phyloP scores from a whole-genome alignment of 441 rosid genomes.

The Erysimum cheiri region DNA sequence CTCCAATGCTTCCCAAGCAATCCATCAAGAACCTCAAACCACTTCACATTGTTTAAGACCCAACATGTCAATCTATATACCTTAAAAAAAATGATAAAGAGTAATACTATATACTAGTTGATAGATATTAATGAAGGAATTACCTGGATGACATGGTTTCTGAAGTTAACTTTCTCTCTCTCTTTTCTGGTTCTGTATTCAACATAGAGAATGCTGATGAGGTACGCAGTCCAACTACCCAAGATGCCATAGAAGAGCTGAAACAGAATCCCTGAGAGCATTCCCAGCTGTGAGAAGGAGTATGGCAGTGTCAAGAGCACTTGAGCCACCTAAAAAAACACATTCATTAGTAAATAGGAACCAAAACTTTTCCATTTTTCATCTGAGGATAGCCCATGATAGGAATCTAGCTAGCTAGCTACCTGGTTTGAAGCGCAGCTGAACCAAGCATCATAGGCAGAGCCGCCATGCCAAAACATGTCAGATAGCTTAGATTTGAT shows the following conservation, averaged over 20 bases:
- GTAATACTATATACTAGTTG: too few species aligned
- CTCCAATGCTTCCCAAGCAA: conserved; percentile 82
- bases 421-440: conserved; percentile 85
- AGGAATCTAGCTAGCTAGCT: background rate
- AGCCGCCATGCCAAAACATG: conserved; percentile 82
- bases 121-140: too few species aligned
- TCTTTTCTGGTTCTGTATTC: conserved; percentile 81
- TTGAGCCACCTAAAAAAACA: conserved; percentile 63
- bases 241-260: conserved; percentile 75
- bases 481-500: conserved; percentile 68
- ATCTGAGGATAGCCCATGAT: background rate
- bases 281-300: conserved; percentile 78
- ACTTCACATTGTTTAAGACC: conserved; percentile 43
- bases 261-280: conserved; percentile 76
- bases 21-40: conserved; percentile 89
- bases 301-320: conserved; percentile 77
- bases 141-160: conserved; percentile 83
- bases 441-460: conserved; percentile 83
- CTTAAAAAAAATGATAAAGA: too few species aligned
- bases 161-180: conserved; percentile 79
- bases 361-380: background rate
- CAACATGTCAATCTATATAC: background rate
- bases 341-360: background rate
- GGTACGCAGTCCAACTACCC: conserved; percentile 86
- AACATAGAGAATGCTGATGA: conserved; percentile 72